Evolutionary conservation across 2,329 filamentous ascomycete species (phyloP).

Genomic region (Diaporthe caulivora): DNA sequence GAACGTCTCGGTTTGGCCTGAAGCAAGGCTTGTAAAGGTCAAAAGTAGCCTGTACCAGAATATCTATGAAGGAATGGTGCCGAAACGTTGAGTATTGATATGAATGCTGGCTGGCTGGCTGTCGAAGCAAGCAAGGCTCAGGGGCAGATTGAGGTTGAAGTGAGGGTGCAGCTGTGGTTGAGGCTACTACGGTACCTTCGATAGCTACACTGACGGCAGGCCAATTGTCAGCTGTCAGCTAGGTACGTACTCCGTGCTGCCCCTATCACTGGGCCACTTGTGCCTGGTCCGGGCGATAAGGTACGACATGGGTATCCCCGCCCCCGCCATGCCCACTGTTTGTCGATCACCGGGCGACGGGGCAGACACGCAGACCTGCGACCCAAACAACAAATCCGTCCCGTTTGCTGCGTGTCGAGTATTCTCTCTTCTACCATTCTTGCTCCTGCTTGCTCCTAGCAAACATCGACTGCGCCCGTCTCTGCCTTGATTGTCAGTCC

Average conservation of each 20-base stretch:
- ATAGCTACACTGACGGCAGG: background rate
- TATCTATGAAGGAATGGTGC: background rate
- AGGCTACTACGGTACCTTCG: background rate
- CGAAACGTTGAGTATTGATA: background rate
- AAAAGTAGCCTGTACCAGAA: too few relatives aligned
- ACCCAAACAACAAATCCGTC: conserved; percentile 18
- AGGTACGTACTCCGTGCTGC: too few relatives aligned
- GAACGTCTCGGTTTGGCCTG: background rate
- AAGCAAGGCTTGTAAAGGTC: background rate
- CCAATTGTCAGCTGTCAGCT: conserved; percentile 16
- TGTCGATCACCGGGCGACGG: conserved; percentile 9
- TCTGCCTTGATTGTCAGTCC: background rate
- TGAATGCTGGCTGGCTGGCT: background rate
- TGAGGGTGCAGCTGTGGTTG: background rate
- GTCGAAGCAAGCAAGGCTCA: background rate
- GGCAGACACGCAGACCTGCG: background rate
- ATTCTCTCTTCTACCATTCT: background rate
- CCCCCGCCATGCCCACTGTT: conserved; percentile 13
- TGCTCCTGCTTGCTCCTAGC: background rate
- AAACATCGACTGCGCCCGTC: background rate
- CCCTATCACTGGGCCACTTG: background rate
- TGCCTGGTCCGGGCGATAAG: background rate
- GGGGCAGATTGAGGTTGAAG: background rate
- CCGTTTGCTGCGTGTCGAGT: background rate
- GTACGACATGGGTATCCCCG: conserved; percentile 14